Evolutionary conservation across 225 moss, liverwort and hornwort genomes (phyloP).

Genomic region (Rhytidiadelphus loreus): DNA sequence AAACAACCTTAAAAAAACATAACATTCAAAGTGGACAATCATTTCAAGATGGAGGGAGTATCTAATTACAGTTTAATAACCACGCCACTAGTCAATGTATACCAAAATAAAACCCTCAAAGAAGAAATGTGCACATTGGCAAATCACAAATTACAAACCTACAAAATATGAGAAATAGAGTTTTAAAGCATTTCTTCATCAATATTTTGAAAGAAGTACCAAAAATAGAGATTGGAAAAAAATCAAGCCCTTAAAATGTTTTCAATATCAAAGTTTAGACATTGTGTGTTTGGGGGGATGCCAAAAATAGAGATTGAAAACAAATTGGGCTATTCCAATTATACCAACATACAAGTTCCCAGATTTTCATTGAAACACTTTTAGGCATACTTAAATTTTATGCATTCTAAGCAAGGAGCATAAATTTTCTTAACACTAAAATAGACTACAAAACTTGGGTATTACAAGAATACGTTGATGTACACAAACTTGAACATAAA

Average conservation of each 20-base stretch:
- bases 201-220: too few relatives aligned
- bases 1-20: too few relatives aligned
- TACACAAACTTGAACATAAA: too few relatives aligned
- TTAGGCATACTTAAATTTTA: neutral
- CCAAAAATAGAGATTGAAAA: neutral
- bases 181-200: neutral
- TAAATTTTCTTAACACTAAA: too few relatives aligned
- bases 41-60: too few relatives aligned
- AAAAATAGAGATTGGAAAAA: neutral
- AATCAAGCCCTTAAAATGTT: neutral
- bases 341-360: neutral
- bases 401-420: neutral
- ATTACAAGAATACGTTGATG: neutral
- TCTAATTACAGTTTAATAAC: too few relatives aligned
- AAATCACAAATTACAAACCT: neutral
- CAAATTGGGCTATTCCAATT: neutral
- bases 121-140: neutral
- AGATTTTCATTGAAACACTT: neutral
- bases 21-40: too few relatives aligned
- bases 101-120: neutral
- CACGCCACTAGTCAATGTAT: too few relatives aligned
- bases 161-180: neutral
- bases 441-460: neutral
- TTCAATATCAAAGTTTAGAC: fast-evolving
- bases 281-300: neutral